These are phyloP conservation scores for Lizanozyma gosingica DNA, from an alignment of 1,139 yeast species.

Conservation along the genomic window DNA sequence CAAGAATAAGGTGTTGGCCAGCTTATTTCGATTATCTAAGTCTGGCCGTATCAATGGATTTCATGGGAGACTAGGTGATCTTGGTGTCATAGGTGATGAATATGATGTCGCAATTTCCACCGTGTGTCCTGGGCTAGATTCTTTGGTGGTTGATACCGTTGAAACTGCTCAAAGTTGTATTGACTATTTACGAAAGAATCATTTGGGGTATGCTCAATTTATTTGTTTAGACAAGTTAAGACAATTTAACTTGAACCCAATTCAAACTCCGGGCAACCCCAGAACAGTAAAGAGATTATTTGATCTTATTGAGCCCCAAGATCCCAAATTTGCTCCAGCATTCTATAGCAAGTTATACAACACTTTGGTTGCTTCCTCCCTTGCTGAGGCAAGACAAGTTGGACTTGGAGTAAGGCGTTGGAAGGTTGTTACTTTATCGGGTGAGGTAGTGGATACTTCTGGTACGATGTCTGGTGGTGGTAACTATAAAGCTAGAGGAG, in stretches of 20 bases:
- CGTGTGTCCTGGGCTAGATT: slow-evolving; percentile 86
- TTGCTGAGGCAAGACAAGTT: slow-evolving; percentile 75
- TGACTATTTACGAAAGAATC: slow-evolving; percentile 74
- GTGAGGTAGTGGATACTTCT: slow-evolving; percentile 85
- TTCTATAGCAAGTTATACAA: slow-evolving; percentile 81
- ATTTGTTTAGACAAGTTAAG: slow-evolving; percentile 72
- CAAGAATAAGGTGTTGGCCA: slow-evolving; percentile 64
- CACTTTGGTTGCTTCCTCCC: slow-evolving; percentile 75
- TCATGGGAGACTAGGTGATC: slow-evolving; percentile 82
- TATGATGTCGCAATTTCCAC: slow-evolving; percentile 94
- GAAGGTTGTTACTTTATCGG: slow-evolving; percentile 90
- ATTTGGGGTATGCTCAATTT: slow-evolving; percentile 84
- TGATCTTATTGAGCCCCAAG: slow-evolving; percentile 67
- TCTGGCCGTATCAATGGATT: slow-evolving; percentile 85
- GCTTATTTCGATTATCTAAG: slow-evolving; percentile 59
- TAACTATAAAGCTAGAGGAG: slow-evolving; percentile 51
- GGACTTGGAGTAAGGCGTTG: slow-evolving; percentile 79
- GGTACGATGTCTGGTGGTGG: slow-evolving; percentile 99
- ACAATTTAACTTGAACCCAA: slow-evolving; percentile 47
- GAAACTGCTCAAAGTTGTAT: slow-evolving; percentile 91
- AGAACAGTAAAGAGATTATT: slow-evolving; percentile 71
- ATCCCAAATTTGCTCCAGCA: slow-evolving; percentile 70
- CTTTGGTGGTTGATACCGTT: slow-evolving; percentile 90
- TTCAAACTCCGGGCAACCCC: slow-evolving; percentile 61
- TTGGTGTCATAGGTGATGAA: slow-evolving; percentile 79